Percentiles rank a stretch among this genome's conserved stretches.
Evolutionary conservation across 768 basidiomycete genomes (phyloP).

Genomic region (Mrakia gelida): DNA sequence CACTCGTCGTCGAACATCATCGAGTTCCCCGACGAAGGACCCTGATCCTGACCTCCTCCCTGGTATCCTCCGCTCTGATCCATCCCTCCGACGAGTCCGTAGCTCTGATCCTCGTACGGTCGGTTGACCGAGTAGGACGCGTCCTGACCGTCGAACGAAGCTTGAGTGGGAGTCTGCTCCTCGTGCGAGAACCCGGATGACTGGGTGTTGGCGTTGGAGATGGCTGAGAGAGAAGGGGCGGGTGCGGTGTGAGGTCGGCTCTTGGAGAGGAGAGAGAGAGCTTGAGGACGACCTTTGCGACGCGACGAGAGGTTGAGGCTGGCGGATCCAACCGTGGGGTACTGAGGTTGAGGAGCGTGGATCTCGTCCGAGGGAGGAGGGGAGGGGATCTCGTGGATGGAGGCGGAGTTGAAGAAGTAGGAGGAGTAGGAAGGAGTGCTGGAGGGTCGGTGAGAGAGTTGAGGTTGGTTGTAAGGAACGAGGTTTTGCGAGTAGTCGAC

Average conservation of each 20-base stretch:
- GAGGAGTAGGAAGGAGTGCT: neutral
- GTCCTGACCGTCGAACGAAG: neutral
- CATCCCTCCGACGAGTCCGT: neutral
- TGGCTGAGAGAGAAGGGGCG: neutral
- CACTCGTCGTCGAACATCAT: neutral
- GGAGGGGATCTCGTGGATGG: neutral
- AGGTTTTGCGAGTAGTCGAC: neutral
- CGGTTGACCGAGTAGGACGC: neutral
- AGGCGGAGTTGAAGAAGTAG: neutral
- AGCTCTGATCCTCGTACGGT: neutral
- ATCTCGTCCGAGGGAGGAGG: neutral
- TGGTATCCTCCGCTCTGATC: neutral
- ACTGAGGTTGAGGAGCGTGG: neutral
- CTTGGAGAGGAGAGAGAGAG: neutral
- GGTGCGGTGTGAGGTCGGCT: neutral
- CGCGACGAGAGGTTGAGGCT: conserved; percentile 1
- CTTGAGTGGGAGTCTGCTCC: conserved; percentile 6
- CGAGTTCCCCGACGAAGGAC: neutral
- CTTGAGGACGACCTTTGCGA: neutral
- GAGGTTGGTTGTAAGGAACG: neutral
- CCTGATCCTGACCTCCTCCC: neutral
- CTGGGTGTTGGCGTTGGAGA: neutral
- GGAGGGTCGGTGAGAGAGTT: neutral
- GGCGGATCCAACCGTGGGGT: neutral
- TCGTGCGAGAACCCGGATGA: neutral